phyloP scores from a whole-genome alignment of 2,329 filamentous ascomycete species.

The Penicillium sp. region DNA sequence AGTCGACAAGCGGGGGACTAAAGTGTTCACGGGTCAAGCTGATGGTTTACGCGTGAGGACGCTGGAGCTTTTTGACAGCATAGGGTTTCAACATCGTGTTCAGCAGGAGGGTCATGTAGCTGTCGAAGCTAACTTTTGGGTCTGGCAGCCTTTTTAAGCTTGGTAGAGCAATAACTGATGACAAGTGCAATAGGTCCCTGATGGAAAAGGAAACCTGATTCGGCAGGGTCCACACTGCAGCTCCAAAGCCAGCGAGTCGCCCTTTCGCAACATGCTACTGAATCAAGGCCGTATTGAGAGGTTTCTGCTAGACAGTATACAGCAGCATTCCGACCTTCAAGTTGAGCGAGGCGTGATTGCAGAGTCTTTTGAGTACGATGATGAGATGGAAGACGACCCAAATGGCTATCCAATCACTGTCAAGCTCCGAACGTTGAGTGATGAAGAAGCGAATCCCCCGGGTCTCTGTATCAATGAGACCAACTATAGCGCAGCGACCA shows the following conservation, averaged over 20 bases:
- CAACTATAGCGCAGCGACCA: conserved; percentile 40
- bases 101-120: conserved; percentile 72
- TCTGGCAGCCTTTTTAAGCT: conserved; percentile 9
- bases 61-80: conserved; percentile 67
- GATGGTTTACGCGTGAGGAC: conserved; percentile 32
- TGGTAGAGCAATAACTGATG: conserved; percentile 6
- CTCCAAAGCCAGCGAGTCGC: conserved; percentile 61
- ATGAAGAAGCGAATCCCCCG: conserved; percentile 63
- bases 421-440: conserved; percentile 61
- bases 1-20: conserved; percentile 53
- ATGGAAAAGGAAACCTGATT: conserved; percentile 62
- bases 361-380: conserved; percentile 61
- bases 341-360: conserved; percentile 69
- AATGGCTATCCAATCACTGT: conserved; percentile 67
- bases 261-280: conserved; percentile 69
- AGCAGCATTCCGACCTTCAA: conserved; percentile 59
- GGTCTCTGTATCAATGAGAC: conserved; percentile 39
- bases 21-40: conserved; percentile 41
- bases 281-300: conserved; percentile 75
- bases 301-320: conserved; percentile 68
- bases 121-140: conserved; percentile 66
- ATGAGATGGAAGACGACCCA: conserved; percentile 53
- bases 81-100: conserved; percentile 69
- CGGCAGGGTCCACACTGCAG: conserved; percentile 68
- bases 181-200: conserved; percentile 34